Percentiles rank a stretch among this genome's conserved stretches.
Evolutionary conservation across 1,284 basidiomycete genomes (phyloP).

Genomic region (Ganoderma lingzhi): DNA sequence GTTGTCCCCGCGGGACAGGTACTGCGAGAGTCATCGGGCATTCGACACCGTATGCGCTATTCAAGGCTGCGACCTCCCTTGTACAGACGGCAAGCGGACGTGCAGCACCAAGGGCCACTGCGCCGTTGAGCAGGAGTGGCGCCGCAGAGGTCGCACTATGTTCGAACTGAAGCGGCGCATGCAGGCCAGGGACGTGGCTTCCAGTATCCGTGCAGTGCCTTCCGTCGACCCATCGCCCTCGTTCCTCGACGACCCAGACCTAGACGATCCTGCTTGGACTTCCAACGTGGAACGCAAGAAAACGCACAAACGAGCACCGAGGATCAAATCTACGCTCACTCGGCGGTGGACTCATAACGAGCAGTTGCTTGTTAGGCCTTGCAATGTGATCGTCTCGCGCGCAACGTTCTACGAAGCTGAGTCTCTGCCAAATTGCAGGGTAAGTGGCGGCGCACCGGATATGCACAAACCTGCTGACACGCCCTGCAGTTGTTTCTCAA

Average conservation of each 20-base stretch:
- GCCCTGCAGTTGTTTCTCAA: not conserved
- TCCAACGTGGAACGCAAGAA: not conserved
- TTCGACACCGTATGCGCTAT: not conserved
- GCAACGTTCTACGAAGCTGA: conserved; percentile 42
- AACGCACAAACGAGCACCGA: not conserved
- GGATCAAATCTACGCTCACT: conserved; percentile 20
- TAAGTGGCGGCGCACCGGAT: not conserved
- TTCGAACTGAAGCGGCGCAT: not conserved
- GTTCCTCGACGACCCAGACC: not conserved
- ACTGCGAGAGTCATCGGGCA: conserved; percentile 1
- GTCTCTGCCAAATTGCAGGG: not conserved
- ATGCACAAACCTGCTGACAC: too few relatives aligned
- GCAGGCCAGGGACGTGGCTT: not conserved
- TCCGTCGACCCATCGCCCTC: too few relatives aligned
- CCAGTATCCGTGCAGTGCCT: not conserved
- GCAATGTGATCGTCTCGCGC: conserved; percentile 37
- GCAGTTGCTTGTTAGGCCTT: conserved; percentile 38
- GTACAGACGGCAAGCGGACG: not conserved
- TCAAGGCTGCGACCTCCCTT: not conserved
- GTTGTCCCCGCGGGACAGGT: conserved; percentile 25
- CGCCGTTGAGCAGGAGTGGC: not conserved
- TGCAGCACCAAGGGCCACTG: not conserved
- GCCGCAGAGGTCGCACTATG: not conserved
- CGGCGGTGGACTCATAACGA: conserved; percentile 43
- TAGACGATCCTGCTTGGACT: not conserved